Evolutionary conservation across 441 rosid species (phyloP), one percentile per base, ranked within the genome.

Genomic region (Rhodomyrtus psidioides): DNA sequence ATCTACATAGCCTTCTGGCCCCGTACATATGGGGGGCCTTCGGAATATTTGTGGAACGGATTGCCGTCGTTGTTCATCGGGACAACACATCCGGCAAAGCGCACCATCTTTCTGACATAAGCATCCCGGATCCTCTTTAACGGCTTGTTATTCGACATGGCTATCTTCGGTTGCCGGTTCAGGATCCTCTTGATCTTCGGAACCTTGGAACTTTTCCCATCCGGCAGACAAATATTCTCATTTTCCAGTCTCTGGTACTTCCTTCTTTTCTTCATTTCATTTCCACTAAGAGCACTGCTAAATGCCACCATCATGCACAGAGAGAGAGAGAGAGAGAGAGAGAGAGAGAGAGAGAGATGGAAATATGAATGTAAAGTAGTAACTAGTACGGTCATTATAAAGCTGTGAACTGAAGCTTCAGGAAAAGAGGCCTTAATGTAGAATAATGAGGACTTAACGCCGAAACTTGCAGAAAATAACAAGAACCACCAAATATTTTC

Each of bases 31-130:
- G 9, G 79, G 49, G 79, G 39, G n/a, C 27, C 51, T 70, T 70
- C 26, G 13, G 46, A 34, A 70, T 34, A 70, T 70, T 39, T 39
- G n/a, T 1, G n/a, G 13, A 39, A 70, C 2, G 51, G 79, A 44
- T 83, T 44, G 42, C 74, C 19, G 14, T 85, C 85, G 53, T 58
- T 82, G 83, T 86, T 90, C 53, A 84, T 53, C 27, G 27, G 85
- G 7, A 82, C 14, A 51, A 91, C 42, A 54, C 83, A 85, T 44
- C 83, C 87, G 7, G 91, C 92, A 82, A 91, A 88, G 56, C 27
- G 9, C 74, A 85, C 70, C 93, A 90, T 90, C 88, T 55, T 88
- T 53, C 55, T 62, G n/a, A 88, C 90, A 27, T 88, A 91, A 79
- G 86, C 85, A 85, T 91, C 90, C 84, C 90, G 70, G 79, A 85